These are phyloP conservation scores for Fusarium sp. DNA, from an alignment of 2,329 filamentous ascomycete genomes.

Conservation along the genomic window DNA sequence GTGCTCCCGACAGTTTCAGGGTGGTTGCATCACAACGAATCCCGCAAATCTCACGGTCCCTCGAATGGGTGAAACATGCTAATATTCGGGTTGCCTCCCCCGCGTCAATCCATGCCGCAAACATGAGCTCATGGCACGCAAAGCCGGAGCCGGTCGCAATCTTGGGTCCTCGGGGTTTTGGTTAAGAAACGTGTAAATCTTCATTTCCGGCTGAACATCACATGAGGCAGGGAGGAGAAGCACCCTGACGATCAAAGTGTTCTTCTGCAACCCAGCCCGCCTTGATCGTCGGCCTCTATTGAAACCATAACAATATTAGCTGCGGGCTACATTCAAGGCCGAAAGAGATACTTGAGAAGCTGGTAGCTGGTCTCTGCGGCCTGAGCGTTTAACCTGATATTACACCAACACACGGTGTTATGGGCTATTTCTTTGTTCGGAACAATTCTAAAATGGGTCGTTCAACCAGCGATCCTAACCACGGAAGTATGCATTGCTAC, in stretches of 20 bases:
- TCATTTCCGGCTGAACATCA: conserved; percentile 31
- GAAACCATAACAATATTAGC: not conserved
- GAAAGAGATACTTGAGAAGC: not conserved
- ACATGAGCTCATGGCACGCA: conserved; percentile 16
- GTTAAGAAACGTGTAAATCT: conserved; percentile 32
- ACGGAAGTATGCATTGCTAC: not conserved
- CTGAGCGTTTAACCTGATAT: conserved; percentile 14
- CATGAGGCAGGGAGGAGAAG: conserved; percentile 15
- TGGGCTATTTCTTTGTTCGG: conserved; percentile 37
- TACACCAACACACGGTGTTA: conserved; percentile 1
- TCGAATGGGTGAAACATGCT: conserved; percentile 45
- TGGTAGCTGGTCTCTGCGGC: conserved; percentile 4
- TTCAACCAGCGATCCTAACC: conserved; percentile 7
- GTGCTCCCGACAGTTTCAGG: conserved; percentile 42
- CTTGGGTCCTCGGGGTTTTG: conserved; percentile 22
- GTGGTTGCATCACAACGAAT: conserved; percentile 43
- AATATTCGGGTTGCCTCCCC: conserved; percentile 43
- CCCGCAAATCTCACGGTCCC: conserved; percentile 25
- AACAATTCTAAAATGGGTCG: conserved; percentile 21
- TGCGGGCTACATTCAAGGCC: not conserved
- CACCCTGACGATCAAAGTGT: conserved; percentile 6
- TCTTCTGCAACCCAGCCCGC: conserved; percentile 10
- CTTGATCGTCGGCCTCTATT: conserved; percentile 3
- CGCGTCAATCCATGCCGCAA: conserved; percentile 42
- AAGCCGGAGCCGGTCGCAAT: conserved; percentile 15